Percentiles rank a stretch among this genome's conserved stretches.
Evolutionary conservation across 108 stramenopile genomes (phyloP).

Genomic region (Pseudonitzschia pungens): DNA sequence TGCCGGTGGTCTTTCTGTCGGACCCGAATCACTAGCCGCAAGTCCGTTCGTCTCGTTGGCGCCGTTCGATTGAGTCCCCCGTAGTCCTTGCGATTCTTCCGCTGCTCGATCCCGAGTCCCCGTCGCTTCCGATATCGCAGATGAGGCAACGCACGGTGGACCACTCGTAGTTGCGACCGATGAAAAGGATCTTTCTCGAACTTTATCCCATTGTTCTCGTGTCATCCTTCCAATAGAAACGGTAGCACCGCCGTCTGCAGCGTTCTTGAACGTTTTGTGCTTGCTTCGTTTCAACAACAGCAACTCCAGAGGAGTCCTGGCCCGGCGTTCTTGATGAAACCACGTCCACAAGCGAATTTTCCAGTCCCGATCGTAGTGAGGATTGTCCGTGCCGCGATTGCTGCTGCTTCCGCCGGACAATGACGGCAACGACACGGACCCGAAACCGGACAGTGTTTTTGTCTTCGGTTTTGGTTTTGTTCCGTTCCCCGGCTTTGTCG

Average conservation of each 20-base stretch:
- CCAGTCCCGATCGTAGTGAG: conserved; percentile 3
- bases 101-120: too few species aligned
- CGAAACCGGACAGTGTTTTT: neutral
- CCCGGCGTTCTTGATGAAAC: conserved; percentile 29
- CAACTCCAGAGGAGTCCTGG: conserved; percentile 15
- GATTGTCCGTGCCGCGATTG: neutral
- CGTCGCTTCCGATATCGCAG: neutral
- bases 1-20: neutral
- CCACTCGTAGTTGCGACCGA: neutral
- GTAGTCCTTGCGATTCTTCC: too few species aligned
- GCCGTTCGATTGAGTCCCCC: too few species aligned
- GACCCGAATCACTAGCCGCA: too few species aligned
- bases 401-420: neutral
- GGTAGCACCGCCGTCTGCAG: neutral
- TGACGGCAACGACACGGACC: neutral
- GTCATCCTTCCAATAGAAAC: neutral
- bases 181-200: conserved; percentile 16
- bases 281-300: neutral
- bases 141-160: neutral
- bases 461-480: too few species aligned
- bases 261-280: neutral
- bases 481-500: neutral
- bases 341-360: conserved; percentile 27
- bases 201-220: conserved; percentile 6
- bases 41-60: too few species aligned